Evolutionary conservation across 805 yeast genomes (phyloP), one percentile per base, ranked within the genome.

Genomic region (Sugiyamaella americana): DNA sequence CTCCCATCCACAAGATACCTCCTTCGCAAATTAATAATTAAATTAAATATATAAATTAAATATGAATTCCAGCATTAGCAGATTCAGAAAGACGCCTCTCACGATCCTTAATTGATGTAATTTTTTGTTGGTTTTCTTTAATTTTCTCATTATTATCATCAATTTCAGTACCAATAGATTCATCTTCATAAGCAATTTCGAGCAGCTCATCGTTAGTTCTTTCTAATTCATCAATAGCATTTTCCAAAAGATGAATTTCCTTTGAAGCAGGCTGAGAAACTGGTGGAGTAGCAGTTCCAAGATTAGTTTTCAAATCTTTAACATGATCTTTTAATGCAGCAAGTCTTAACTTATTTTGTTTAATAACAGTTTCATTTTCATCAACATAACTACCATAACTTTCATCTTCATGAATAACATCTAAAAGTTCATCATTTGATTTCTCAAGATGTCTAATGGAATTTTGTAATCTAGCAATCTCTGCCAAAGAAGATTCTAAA

Each of bases 191-290:
- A 13, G 32, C 32, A 26, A 8, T 26, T 8, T 26, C 32, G 32
- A 26, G 32, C 8, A 26, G 8, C 32, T 26, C 32, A 13, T 26
- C 32, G 13, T 26, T 26, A 8, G 32, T 13, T 26, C 32, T 8
- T 13, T 26, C 32, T 13, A 26, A 76, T 82, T 22, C 71, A 71
- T 26, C 76, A 24, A 56, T 64, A 22, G 91, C 87, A 43, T 87
- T 84, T 38, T 75, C 70, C 20, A 75, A 60, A 19, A 20, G 5
- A 20, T 18, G 41, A 13, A 10, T 37, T 13, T 18, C 41, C 21
- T 13, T 37, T 37, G 10, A 10, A 13, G 10, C n/a, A 16, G 6
- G 23, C 21, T 18, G 13, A 8, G 32, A 26, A 26, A 8, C 32
- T 8, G 13, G 11, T 8, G 8, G 32, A 26, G 11, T 26, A 8